Evolutionary conservation across 139 green algal species (phyloP), one percentile per base, ranked within the genome.

Genomic region (Closterium sp.): DNA sequence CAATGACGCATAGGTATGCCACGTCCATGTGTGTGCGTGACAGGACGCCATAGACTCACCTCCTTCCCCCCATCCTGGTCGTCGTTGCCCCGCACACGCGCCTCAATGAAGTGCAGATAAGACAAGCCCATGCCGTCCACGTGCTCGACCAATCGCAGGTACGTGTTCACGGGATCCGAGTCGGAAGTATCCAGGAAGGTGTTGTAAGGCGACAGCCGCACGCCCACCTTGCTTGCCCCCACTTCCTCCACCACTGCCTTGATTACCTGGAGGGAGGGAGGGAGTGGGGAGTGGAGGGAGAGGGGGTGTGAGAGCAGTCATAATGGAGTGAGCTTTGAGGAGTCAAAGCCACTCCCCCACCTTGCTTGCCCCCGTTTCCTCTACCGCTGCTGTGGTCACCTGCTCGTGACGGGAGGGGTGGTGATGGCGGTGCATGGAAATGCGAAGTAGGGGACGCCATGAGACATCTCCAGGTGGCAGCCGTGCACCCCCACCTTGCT

Each of bases 41-140:
- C n/a, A n/a, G n/a, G n/a, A n/a, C n/a, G n/a, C n/a, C n/a, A n/a
- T n/a, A n/a, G n/a, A n/a, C 84, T 87, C 31, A 34, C 84, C 84
- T 87, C 31, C 84, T 25, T 87, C 84, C 3, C 84, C 9, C 0
- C 3, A 1, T 35, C 84, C 4, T 43, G 16, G 12, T 92, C 81
- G 19, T 30, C 33, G 32, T 33, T 88, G 1, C 94, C 95, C 4
- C 34, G 16, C n/a, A 97, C 91, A 1, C 96, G 94, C 0, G 94
- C 93, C 93, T 97, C 96, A 0, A 98, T 92, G 55, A 97, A 93
- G 95, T 98, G 97, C 5, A 97, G 38, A 89, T 97, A 98, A 0
- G 76, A 10, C 0, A 95, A 91, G 86, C 97, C 91, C 36, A 91
- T 90, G 88, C 94, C 92, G 85, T 96, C 96, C 16, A 98, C 92